phyloP scores from a whole-genome alignment of 192 early-diverging fungal species.

The Mortierella claussenii region DNA sequence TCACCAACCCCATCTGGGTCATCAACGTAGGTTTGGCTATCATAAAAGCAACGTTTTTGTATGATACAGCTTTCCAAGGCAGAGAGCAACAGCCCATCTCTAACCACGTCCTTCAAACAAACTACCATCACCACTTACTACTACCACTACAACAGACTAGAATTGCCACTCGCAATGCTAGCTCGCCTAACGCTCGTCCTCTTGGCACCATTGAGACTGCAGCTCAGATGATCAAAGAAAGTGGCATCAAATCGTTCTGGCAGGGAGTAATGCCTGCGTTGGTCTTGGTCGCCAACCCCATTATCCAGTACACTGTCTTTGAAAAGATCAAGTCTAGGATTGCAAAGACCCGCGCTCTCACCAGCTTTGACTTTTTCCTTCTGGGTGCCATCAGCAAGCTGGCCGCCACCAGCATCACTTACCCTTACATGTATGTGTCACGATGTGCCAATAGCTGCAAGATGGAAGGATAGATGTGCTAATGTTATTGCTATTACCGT shows the following conservation, averaged over 20 bases:
- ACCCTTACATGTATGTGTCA: conserved; percentile 92
- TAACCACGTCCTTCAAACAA: no score
- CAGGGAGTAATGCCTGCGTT: conserved; percentile 94
- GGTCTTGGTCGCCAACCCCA: conserved; percentile 98
- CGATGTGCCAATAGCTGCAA: no score
- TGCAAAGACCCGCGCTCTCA: conserved; percentile 67
- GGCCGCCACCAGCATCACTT: conserved; percentile 93
- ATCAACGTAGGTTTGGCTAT: conserved; percentile 85
- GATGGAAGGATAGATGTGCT: no score
- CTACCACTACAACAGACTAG: conserved; percentile 69
- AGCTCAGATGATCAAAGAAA: conserved; percentile 86
- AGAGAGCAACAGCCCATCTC: no score
- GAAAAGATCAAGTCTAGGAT: conserved; percentile 87
- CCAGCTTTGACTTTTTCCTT: conserved; percentile 92
- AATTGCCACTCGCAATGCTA: conserved; percentile 82
- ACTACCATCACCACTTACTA: neutral
- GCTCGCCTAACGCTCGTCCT: conserved; percentile 52
- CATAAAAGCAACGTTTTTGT: no score
- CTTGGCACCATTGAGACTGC: conserved; percentile 63
- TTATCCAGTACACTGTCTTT: conserved; percentile 99
- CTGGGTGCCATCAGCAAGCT: conserved; percentile 97
- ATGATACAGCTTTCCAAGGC: no score
- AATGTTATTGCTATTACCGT: no score
- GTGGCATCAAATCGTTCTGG: conserved; percentile 90
- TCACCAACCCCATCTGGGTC: conserved; percentile 99